Evolutionary conservation across 352 stramenopile genomes (phyloP), one percentile per base, ranked within the genome.

Genomic region (Thraustochytrium sp.): DNA sequence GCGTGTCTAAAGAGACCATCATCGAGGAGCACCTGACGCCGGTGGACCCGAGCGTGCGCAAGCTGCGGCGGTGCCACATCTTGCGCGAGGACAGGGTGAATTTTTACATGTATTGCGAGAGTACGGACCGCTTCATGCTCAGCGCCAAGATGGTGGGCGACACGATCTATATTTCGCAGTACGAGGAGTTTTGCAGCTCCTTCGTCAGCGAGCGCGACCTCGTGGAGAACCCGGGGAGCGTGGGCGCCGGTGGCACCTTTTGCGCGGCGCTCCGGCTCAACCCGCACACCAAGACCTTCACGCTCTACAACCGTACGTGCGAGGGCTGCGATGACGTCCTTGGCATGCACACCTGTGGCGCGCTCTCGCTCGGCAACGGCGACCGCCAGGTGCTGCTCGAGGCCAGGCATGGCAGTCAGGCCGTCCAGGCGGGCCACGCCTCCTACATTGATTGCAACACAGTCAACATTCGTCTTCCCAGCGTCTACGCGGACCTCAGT

Each of bases 81-180:
- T 26, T 76, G 18, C 75, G 75, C 37, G 75, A 76, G 46, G 56
- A 73, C 55, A 83, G 44, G 29, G 49, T 18, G 5, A 84, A 84
- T 4, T 84, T 84, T 84, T 84, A 54, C 8, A 13, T 84, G 9
- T 84, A 76, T 29, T 59, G 49, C 61, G 75, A 84, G 34, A 68
- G 11, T 8, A 84, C 54, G 23, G 49, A 59, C 38, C 9, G 49
- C 26, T 84, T 84, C 38, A 62, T 73, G 55, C 51, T 84, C 29
- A 83, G 59, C 26, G 75, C 75, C n/a, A 63, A 84, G n/a, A 76
- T 84, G 34, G 44, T 34, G 0, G 44, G 42, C 55, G 40, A 75
- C 34, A 80, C 18, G n/a, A 63, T 84, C 59, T 84, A 84, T 36
- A 84, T 84, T 29, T 61, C 34, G 18, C 75, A 84, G 61, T 84